Percentiles rank a stretch among this genome's conserved stretches.
These are phyloP conservation scores for Candida neerlandica DNA, from an alignment of 1,139 yeast species.

Conservation along the genomic window DNA sequence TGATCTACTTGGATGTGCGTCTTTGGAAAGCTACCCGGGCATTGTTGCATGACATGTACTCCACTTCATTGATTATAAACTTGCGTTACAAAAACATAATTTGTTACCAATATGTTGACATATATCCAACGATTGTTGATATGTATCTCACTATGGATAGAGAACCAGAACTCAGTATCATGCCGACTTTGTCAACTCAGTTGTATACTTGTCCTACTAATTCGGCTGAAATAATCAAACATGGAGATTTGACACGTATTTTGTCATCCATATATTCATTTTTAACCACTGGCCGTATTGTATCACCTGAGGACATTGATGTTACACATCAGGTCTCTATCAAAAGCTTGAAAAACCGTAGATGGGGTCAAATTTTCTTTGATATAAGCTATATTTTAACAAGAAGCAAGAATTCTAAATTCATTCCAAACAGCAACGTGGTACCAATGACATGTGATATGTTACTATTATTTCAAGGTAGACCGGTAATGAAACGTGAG, in stretches of 20 bases:
- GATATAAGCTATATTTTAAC: constrained; percentile 81
- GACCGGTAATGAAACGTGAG: constrained; percentile 75
- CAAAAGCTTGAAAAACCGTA: constrained; percentile 66
- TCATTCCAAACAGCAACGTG: constrained; percentile 34
- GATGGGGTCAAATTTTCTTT: constrained; percentile 83
- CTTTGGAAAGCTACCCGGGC: constrained; percentile 70
- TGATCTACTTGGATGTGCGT: constrained; percentile 69
- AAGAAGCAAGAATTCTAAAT: constrained; percentile 59
- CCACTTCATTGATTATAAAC: constrained; percentile 71
- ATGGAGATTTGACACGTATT: constrained; percentile 70
- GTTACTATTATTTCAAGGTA: constrained; percentile 74
- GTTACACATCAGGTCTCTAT: constrained; percentile 45
- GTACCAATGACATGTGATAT: constrained; percentile 63
- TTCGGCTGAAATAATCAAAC: constrained; percentile 67
- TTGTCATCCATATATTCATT: constrained; percentile 68
- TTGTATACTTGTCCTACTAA: constrained; percentile 82
- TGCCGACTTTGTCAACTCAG: constrained; percentile 80
- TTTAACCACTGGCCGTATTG: constrained; percentile 58
- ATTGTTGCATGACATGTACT: constrained; percentile 66
- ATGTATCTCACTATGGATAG: constrained; percentile 70
- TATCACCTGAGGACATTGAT: constrained; percentile 48
- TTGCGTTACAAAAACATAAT: constrained; percentile 59
- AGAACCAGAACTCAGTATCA: constrained; percentile 80
- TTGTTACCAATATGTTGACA: constrained; percentile 79
- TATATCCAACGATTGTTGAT: constrained; percentile 79